These are phyloP conservation scores for Talaromyces proteolyticus DNA, from an alignment of 495 filamentous ascomycete genomes.

Conservation along the genomic window DNA sequence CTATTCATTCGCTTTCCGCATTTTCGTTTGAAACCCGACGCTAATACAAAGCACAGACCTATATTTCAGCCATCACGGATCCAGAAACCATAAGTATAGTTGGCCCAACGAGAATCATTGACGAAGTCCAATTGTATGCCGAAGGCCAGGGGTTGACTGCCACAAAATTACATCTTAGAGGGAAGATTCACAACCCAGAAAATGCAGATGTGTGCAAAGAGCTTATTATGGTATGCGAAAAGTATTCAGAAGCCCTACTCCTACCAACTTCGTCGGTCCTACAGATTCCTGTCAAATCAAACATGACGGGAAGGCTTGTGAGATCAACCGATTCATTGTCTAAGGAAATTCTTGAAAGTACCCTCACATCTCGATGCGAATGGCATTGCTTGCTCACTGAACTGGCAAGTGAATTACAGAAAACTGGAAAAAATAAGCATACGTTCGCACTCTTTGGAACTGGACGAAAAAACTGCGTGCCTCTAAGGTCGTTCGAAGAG, in stretches of 20 bases:
- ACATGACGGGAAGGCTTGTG: constrained; percentile 14
- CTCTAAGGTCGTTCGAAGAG: constrained; percentile 21
- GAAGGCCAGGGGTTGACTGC: background rate
- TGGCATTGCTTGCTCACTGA: constrained; percentile 22
- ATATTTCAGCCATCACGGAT: constrained; percentile 26
- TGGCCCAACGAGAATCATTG: constrained; percentile 9
- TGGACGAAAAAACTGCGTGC: constrained; percentile 18
- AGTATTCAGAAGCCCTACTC: constrained; percentile 8
- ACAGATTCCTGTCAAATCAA: constrained; percentile 18
- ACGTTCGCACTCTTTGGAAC: constrained; percentile 21
- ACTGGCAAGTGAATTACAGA: constrained; percentile 18
- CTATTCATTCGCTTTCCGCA: background rate
- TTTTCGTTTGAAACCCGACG: background rate
- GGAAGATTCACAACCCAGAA: constrained; percentile 23
- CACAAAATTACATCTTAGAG: background rate
- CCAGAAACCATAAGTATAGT: constrained; percentile 22
- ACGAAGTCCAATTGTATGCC: constrained; percentile 17
- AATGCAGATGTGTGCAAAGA: constrained; percentile 15
- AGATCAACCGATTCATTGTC: constrained; percentile 12
- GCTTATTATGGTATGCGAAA: constrained; percentile 13
- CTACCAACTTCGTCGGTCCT: constrained; percentile 4
- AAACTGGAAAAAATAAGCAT: constrained; percentile 5
- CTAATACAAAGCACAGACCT: constrained; percentile 8
- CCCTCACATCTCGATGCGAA: constrained; percentile 26
- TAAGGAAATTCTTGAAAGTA: constrained; percentile 20